Percentiles rank a stretch among this genome's conserved stretches.
phyloP scores from a whole-genome alignment of 78 protist genomes.

The Emiliania huxleyi region DNA sequence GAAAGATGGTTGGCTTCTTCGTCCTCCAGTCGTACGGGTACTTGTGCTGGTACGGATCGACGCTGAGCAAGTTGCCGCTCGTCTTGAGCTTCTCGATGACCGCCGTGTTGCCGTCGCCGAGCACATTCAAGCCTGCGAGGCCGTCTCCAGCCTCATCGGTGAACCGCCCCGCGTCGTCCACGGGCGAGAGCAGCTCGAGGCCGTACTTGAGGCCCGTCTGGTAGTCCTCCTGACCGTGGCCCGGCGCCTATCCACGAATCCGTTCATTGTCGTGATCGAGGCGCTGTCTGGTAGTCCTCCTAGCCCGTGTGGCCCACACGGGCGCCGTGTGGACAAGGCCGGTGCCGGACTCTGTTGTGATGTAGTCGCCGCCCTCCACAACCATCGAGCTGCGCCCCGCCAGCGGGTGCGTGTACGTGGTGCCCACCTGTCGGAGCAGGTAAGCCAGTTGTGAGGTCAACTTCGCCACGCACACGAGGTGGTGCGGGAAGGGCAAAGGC shows the following conservation, averaged over 20 bases:
- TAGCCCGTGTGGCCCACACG: too few relatives aligned
- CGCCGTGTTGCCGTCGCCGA: conserved; percentile 61
- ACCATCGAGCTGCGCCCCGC: neutral
- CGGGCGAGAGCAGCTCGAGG: conserved; percentile 40
- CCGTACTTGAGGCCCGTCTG: conserved; percentile 43
- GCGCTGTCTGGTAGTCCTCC: too few relatives aligned
- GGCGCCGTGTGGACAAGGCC: conserved; percentile 94
- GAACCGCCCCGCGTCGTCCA: conserved; percentile 40
- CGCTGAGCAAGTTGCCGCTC: neutral
- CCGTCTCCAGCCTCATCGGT: conserved; percentile 32
- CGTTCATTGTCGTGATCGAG: too few relatives aligned
- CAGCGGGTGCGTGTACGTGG: conserved; percentile 39
- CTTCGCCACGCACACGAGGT: too few relatives aligned
- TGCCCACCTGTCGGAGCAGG: too few relatives aligned
- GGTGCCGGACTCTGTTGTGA: conserved; percentile 81
- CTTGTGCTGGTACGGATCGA: conserved; percentile 74
- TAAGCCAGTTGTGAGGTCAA: too few relatives aligned
- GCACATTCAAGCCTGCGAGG: conserved; percentile 65
- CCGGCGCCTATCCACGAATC: too few relatives aligned
- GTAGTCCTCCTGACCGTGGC: conserved; percentile 85
- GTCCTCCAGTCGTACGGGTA: conserved; percentile 95
- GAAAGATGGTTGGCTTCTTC: conserved; percentile 84
- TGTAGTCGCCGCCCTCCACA: conserved; percentile 62
- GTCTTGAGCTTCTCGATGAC: conserved; percentile 42
- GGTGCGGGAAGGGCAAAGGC: too few relatives aligned